Percentiles rank a stretch among this genome's conserved stretches.
phyloP scores from a whole-genome alignment of 495 filamentous ascomycete genomes.

The Trichoderma virens region DNA sequence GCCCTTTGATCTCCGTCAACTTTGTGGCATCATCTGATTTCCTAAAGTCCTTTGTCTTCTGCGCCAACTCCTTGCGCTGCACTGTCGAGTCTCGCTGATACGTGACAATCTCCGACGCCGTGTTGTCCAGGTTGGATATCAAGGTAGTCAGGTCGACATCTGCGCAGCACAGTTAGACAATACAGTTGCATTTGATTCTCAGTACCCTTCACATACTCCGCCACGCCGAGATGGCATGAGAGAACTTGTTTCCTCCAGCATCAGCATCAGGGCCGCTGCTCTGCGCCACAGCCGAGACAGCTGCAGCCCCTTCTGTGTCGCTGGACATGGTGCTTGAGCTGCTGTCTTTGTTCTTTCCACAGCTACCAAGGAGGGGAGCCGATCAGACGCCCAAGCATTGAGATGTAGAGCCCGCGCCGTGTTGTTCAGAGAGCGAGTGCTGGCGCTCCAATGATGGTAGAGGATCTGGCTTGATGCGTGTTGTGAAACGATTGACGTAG shows the following conservation, averaged over 20 bases:
- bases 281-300: constrained; percentile 17
- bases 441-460: not conserved
- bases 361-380: not conserved
- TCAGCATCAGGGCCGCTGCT: constrained; percentile 15
- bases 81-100: constrained; percentile 88
- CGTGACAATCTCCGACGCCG: constrained; percentile 84
- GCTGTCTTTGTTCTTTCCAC: not conserved
- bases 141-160: constrained; percentile 84
- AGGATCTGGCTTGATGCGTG: not conserved
- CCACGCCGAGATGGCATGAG: constrained; percentile 92
- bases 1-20: constrained; percentile 74
- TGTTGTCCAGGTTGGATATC: constrained; percentile 80
- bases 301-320: constrained; percentile 19
- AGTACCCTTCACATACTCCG: constrained; percentile 54
- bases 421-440: not conserved
- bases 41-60: constrained; percentile 96
- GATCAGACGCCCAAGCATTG: not conserved
- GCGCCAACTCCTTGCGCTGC: constrained; percentile 91
- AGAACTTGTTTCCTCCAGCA: constrained; percentile 80
- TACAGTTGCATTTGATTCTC: constrained; percentile 58
- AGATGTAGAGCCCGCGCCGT: not conserved
- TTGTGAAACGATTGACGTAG: constrained; percentile 6
- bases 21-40: constrained; percentile 91
- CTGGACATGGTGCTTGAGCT: constrained; percentile 23
- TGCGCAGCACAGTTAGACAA: constrained; percentile 35